Percentiles rank a stretch among this genome's conserved stretches.
Evolutionary conservation across 805 yeast species (phyloP).

Genomic region (Myxozyma sirexii): DNA sequence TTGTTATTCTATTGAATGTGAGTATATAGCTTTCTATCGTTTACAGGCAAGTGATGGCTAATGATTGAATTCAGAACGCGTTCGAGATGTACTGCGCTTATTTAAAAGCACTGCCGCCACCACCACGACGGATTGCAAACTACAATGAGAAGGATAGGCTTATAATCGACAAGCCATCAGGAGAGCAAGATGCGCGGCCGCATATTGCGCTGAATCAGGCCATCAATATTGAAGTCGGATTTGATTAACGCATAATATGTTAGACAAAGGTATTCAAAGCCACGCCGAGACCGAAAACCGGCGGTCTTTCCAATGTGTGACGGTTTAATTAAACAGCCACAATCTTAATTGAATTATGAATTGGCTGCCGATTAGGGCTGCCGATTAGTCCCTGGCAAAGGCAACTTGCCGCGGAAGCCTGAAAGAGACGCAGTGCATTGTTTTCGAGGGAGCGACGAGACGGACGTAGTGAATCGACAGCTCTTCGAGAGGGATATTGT

Average conservation of each 20-base stretch:
- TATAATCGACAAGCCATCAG: background rate
- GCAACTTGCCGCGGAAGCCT: constrained; percentile 53
- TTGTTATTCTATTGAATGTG: constrained; percentile 23
- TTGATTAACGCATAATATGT: background rate
- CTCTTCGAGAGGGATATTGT: constrained; percentile 49
- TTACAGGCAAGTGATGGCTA: too few species aligned
- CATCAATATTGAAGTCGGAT: too few species aligned
- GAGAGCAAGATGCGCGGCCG: background rate
- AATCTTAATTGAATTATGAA: too few species aligned
- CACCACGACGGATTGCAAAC: constrained; percentile 13
- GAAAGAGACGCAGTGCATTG: constrained; percentile 90
- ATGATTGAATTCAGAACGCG: constrained; percentile 9
- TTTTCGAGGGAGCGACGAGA: constrained; percentile 94
- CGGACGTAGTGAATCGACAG: constrained; percentile 81
- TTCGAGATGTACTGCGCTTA: constrained; percentile 29
- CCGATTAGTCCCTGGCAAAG: constrained; percentile 23
- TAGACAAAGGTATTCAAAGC: background rate
- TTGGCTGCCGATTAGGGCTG: background rate
- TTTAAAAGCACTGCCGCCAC: constrained; percentile 2
- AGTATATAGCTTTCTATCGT: background rate
- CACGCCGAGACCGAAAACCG: too few species aligned
- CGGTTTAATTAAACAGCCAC: too few species aligned
- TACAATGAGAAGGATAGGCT: background rate
- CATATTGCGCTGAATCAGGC: background rate
- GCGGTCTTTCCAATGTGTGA: too few species aligned